A percentile compares a stretch with the other conserved stretches of the same genome.
These are phyloP conservation scores for Suillus cothurnatus DNA, from an alignment of 768 basidiomycete genomes.

Conservation along the genomic window DNA sequence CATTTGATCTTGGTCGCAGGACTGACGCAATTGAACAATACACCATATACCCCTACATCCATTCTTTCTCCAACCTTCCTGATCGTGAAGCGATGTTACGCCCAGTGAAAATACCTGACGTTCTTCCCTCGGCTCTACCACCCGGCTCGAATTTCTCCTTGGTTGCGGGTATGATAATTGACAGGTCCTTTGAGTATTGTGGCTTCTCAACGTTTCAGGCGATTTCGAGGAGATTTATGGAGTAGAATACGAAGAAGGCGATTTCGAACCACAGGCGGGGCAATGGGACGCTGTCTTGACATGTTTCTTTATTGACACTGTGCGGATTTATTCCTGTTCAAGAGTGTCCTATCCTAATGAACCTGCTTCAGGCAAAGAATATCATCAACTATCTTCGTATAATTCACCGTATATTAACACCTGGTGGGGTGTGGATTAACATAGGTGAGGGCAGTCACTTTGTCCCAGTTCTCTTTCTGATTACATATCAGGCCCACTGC, in stretches of 20 bases:
- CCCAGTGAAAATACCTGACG: slow-evolving; percentile 77
- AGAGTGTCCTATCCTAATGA: neutral
- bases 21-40: slow-evolving; percentile 69
- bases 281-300: slow-evolving; percentile 90
- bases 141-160: slow-evolving; percentile 71
- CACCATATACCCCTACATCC: slow-evolving; percentile 86
- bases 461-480: neutral
- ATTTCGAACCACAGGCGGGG: slow-evolving; percentile 68
- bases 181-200: neutral
- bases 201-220: slow-evolving; percentile 43
- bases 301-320: slow-evolving; percentile 97
- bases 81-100: slow-evolving; percentile 63
- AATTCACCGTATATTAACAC: slow-evolving; percentile 79
- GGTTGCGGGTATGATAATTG: slow-evolving; percentile 66
- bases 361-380: slow-evolving; percentile 72
- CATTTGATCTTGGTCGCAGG: slow-evolving; percentile 33
- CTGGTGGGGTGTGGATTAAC: slow-evolving; percentile 93
- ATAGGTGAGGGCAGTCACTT: slow-evolving; percentile 51
- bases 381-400: slow-evolving; percentile 89
- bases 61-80: slow-evolving; percentile 86
- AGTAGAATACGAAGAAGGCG: slow-evolving; percentile 42
- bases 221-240: slow-evolving; percentile 96
- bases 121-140: slow-evolving; percentile 74
- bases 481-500: slow-evolving; percentile 63
- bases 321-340: slow-evolving; percentile 34